Percentiles rank a stretch among this genome's conserved stretches.
Conservation (phyloP, 805 yeast species). For the Groenewaldozyma tartarivorans region DNA sequence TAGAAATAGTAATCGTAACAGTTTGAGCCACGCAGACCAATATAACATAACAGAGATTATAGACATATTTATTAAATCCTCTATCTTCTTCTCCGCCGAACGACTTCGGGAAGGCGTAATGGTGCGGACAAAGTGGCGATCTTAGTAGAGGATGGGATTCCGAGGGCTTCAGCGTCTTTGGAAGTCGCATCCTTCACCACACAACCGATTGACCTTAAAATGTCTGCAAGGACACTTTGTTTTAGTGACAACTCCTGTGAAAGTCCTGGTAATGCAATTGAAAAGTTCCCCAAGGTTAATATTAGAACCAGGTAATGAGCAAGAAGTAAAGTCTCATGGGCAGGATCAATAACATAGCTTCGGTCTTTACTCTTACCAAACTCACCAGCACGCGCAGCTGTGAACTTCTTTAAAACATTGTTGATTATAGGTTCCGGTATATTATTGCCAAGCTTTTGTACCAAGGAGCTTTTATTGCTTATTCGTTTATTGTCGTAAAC, state of each 20-base stretch:
- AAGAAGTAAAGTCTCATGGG: conserved; percentile 74
- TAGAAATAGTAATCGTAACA: too few relatives aligned
- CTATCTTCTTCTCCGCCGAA: conserved; percentile 44
- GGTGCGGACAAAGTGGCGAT: conserved; percentile 83
- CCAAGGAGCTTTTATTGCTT: conserved; percentile 47
- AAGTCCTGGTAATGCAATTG: conserved; percentile 67
- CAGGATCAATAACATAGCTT: conserved; percentile 77
- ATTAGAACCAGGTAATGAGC: conserved; percentile 67
- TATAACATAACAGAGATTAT: too few relatives aligned
- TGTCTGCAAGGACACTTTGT: conserved; percentile 56
- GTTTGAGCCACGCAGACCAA: too few relatives aligned
- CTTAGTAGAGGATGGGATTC: conserved; percentile 44
- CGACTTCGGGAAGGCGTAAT: conserved; percentile 76
- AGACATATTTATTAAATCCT: too few relatives aligned
- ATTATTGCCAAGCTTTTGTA: conserved; percentile 46
- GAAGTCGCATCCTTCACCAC: conserved; percentile 54
- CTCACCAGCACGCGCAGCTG: conserved; percentile 47
- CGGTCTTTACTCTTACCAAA: conserved; percentile 57
- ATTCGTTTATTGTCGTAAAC: conserved; percentile 65
- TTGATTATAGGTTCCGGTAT: conserved; percentile 70
- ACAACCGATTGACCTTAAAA: conserved; percentile 80
- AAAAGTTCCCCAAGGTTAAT: conserved; percentile 66
- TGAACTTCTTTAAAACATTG: conserved; percentile 61
- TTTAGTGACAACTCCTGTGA: conserved; percentile 78
- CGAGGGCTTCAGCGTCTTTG: conserved; percentile 28